Conservation (phyloP, 2,329 filamentous ascomycete genomes). For the Epichloe coenophiala region DNA sequence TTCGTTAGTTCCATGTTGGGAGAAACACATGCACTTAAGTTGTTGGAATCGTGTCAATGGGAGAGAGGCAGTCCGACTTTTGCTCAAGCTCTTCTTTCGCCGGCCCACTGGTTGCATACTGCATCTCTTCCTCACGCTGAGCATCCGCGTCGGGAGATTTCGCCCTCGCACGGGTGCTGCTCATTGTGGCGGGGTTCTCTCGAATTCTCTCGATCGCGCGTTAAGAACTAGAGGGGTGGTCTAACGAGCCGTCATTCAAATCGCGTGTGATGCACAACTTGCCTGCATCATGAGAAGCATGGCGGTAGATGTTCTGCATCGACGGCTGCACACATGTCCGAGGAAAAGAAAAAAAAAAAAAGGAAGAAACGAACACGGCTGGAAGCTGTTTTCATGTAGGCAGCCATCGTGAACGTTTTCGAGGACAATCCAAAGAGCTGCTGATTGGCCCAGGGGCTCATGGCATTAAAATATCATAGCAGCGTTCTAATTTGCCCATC, state of each 20-base stretch:
- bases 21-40: not conserved
- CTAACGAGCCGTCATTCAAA: not conserved
- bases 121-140: slow-evolving; percentile 35
- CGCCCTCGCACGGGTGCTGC: not conserved
- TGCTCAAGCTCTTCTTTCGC: slow-evolving; percentile 30
- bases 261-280: not conserved
- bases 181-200: not conserved
- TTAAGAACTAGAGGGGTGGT: not conserved
- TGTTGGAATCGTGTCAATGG: not conserved
- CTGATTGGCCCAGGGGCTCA: too few species aligned
- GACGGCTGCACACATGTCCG: too few species aligned
- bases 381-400: too few species aligned
- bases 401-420: too few species aligned
- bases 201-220: not conserved
- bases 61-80: slow-evolving; percentile 18
- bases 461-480: too few species aligned
- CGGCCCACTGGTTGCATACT: slow-evolving; percentile 30
- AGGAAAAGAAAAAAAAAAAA: too few species aligned
- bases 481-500: too few species aligned
- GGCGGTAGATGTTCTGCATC: not conserved
- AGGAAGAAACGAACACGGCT: too few species aligned
- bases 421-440: too few species aligned
- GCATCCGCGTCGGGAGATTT: slow-evolving; percentile 27
- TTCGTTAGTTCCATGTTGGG: not conserved
- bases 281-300: not conserved